Conservation (phyloP, 2,329 filamentous ascomycete species). For the Triangularia setosa region DNA sequence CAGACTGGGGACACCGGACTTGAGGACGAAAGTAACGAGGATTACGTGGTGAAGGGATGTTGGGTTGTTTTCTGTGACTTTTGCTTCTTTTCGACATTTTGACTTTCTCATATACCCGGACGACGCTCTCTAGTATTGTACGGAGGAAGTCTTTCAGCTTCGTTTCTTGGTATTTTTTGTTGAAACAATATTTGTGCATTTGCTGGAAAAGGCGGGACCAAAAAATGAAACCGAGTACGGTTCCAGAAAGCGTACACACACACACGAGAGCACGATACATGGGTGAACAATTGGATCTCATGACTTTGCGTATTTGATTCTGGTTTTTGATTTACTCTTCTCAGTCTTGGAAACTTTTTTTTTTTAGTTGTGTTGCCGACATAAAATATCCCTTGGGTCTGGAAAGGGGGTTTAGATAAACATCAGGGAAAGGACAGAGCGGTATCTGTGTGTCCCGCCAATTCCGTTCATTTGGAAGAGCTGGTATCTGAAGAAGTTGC, state of each 20-base stretch:
- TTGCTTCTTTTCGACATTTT: background rate
- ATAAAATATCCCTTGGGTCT: no score
- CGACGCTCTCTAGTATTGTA: background rate
- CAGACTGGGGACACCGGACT: constrained; percentile 43
- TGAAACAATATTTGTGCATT: background rate
- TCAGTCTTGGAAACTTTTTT: background rate
- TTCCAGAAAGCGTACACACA: background rate
- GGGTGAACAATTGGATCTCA: background rate
- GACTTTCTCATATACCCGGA: background rate
- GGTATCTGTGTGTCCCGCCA: background rate
- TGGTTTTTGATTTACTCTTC: background rate
- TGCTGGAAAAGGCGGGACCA: background rate
- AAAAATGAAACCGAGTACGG: background rate
- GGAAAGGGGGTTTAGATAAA: background rate
- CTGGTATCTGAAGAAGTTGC: constrained; percentile 4
- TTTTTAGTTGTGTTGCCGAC: background rate
- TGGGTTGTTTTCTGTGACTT: background rate
- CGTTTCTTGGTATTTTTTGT: background rate
- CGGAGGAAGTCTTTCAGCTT: background rate
- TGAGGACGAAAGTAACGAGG: constrained; percentile 43
- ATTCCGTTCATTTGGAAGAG: background rate
- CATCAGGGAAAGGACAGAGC: background rate
- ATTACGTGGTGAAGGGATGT: constrained; percentile 40
- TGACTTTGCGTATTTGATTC: background rate
- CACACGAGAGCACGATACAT: background rate